These are phyloP conservation scores for Dendrobium chrysotoxum DNA, from an alignment of 106 monocot genomes.

Conservation along the genomic window DNA sequence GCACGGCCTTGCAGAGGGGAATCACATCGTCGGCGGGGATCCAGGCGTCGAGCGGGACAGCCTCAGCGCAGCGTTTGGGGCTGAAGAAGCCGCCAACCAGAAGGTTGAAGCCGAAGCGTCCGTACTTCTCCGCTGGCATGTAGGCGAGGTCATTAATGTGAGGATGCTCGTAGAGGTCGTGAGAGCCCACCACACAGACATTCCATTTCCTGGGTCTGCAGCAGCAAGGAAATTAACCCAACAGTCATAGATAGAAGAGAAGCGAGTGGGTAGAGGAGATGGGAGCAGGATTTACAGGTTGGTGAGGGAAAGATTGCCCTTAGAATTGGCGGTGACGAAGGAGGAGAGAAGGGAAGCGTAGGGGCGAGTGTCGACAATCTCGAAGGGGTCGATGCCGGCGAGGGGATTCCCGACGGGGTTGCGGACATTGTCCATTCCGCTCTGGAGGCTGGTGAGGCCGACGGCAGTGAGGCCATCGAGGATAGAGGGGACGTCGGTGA, in stretches of 20 bases:
- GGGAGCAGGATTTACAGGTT: slow-evolving; percentile 47
- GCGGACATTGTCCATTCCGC: slow-evolving; percentile 97
- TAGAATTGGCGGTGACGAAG: slow-evolving; percentile 56
- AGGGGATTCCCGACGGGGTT: slow-evolving; percentile 94
- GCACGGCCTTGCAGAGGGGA: slow-evolving; percentile 63
- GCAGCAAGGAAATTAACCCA: background rate
- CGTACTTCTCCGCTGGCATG: slow-evolving; percentile 78
- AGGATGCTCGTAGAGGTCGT: slow-evolving; percentile 93
- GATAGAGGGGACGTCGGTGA: slow-evolving; percentile 77
- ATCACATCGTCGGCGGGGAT: slow-evolving; percentile 61
- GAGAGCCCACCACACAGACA: slow-evolving; percentile 83
- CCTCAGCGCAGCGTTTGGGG: slow-evolving; percentile 90
- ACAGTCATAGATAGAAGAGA: background rate
- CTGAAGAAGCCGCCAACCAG: slow-evolving; percentile 95
- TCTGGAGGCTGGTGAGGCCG: slow-evolving; percentile 86
- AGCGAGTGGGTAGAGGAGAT: background rate
- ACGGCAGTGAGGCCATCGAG: slow-evolving; percentile 59
- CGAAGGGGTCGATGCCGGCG: slow-evolving; percentile 82
- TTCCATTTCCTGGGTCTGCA: slow-evolving; percentile 97
- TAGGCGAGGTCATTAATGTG: slow-evolving; percentile 98
- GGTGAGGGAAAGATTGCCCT: slow-evolving; percentile 64
- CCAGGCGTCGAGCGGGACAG: slow-evolving; percentile 87
- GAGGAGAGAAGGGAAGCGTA: slow-evolving; percentile 59
- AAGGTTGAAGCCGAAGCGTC: slow-evolving; percentile 85
- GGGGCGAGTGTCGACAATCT: slow-evolving; percentile 86